These are phyloP conservation scores for Daldinia sp. DNA, from an alignment of 2,329 filamentous ascomycete genomes.

Conservation along the genomic window DNA sequence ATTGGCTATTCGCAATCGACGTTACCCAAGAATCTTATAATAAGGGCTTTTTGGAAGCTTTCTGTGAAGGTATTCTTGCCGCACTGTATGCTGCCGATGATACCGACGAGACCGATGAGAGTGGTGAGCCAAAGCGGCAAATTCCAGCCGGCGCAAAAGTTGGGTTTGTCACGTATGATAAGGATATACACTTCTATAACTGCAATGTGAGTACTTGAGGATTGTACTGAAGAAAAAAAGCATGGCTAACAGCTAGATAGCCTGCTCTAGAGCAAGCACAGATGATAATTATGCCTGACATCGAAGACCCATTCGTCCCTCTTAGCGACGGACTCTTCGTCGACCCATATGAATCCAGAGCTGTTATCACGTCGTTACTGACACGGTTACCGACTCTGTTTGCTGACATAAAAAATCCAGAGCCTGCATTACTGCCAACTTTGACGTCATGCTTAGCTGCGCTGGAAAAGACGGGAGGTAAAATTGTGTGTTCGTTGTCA, in stretches of 20 bases:
- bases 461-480: conserved; percentile 86
- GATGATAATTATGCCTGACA: conserved; percentile 98
- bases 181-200: conserved; percentile 98
- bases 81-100: conserved; percentile 80
- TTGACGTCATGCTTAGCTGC: conserved; percentile 86
- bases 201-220: conserved; percentile 70
- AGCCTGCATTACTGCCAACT: conserved; percentile 85
- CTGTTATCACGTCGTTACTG: conserved; percentile 88
- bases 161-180: conserved; percentile 95
- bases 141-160: conserved; percentile 85
- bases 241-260: conserved; percentile 51
- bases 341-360: conserved; percentile 85
- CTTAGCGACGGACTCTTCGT: conserved; percentile 93
- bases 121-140: conserved; percentile 61
- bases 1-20: conserved; percentile 91
- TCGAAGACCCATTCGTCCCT: conserved; percentile 95
- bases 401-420: conserved; percentile 85
- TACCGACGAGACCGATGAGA: conserved; percentile 60
- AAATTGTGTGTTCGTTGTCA: conserved; percentile 86
- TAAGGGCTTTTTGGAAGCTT: conserved; percentile 87
- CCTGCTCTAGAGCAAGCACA: conserved; percentile 84
- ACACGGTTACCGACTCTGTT: conserved; percentile 86
- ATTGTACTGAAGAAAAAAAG: neutral
- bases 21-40: conserved; percentile 91
- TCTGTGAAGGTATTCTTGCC: conserved; percentile 86